Conservation (phyloP, 2,329 filamentous ascomycete species). For the Lojkania enalia region DNA sequence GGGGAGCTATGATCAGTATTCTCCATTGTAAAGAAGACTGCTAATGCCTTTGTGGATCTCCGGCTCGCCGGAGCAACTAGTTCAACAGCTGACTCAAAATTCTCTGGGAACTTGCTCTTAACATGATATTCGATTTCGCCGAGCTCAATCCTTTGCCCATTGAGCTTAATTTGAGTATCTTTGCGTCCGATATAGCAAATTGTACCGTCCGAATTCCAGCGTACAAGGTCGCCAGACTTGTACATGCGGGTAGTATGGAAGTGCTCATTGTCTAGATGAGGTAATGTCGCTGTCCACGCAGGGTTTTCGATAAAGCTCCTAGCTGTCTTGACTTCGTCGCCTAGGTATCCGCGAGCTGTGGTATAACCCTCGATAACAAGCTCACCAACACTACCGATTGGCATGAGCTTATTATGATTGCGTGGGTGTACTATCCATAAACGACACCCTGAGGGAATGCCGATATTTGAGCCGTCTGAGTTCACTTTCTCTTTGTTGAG, state of each 20-base stretch:
- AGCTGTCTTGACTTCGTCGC: constrained; percentile 27
- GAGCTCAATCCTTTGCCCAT: constrained; percentile 28
- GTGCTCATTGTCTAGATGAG: constrained; percentile 1
- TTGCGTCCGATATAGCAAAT: constrained; percentile 31
- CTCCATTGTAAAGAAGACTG: constrained; percentile 35
- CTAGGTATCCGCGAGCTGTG: constrained; percentile 26
- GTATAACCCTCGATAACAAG: constrained; percentile 30
- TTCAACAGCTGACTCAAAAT: constrained; percentile 38
- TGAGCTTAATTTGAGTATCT: constrained; percentile 34
- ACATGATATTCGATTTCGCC: constrained; percentile 38
- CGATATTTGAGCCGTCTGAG: constrained; percentile 35
- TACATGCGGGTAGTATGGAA: constrained; percentile 23
- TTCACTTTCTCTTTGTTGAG: constrained; percentile 30
- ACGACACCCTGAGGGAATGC: constrained; percentile 33
- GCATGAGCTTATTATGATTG: constrained; percentile 41
- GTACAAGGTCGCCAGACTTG: constrained; percentile 29
- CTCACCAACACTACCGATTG: constrained; percentile 36
- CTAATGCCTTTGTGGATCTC: constrained; percentile 33
- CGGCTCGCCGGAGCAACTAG: constrained; percentile 35
- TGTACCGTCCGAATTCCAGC: constrained; percentile 26
- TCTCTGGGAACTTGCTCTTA: constrained; percentile 36
- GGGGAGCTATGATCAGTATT: constrained; percentile 13
- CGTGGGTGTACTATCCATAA: constrained; percentile 48
- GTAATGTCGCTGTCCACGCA: constrained; percentile 14
- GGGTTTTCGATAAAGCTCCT: constrained; percentile 25